phyloP scores from a whole-genome alignment of 2,329 filamentous ascomycete species.

The Pseudocercospora vitis region DNA sequence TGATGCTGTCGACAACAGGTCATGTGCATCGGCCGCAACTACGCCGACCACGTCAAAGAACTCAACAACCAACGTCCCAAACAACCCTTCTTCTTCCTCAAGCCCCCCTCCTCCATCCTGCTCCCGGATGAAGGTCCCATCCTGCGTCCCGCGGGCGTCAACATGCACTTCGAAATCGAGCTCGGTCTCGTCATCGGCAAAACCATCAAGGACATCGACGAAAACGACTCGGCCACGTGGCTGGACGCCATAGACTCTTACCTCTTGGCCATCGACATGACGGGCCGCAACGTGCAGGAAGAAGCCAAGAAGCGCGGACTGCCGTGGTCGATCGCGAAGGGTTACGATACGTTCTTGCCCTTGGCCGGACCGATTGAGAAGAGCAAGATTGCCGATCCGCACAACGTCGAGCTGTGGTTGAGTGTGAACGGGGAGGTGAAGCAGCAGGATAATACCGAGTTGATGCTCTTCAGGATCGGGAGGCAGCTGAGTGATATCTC shows the following conservation, averaged over 20 bases:
- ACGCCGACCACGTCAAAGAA: slow-evolving; percentile 93
- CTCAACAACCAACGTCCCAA: slow-evolving; percentile 84
- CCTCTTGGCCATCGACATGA: slow-evolving; percentile 93
- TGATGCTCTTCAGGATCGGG: slow-evolving; percentile 93
- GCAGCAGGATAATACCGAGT: slow-evolving; percentile 84
- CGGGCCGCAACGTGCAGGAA: slow-evolving; percentile 89
- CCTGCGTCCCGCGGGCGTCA: slow-evolving; percentile 77
- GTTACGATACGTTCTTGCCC: slow-evolving; percentile 95
- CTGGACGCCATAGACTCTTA: slow-evolving; percentile 84
- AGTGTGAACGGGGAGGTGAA: slow-evolving; percentile 75
- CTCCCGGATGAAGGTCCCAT: slow-evolving; percentile 76
- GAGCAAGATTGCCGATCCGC: slow-evolving; percentile 76
- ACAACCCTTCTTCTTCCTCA: slow-evolving; percentile 98
- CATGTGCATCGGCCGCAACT: slow-evolving; percentile 93
- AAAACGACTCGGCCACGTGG: slow-evolving; percentile 71
- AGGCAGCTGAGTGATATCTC: slow-evolving; percentile 87
- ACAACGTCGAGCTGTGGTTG: slow-evolving; percentile 82
- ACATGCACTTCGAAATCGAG: slow-evolving; percentile 93
- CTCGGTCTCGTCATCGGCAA: slow-evolving; percentile 86
- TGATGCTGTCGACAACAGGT: slow-evolving; percentile 52
- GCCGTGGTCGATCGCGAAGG: slow-evolving; percentile 94
- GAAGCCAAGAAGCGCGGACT: slow-evolving; percentile 97
- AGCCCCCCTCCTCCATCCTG: slow-evolving; percentile 84
- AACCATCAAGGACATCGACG: slow-evolving; percentile 70
- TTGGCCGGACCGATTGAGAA: slow-evolving; percentile 80